Evolutionary conservation across 768 basidiomycete genomes (phyloP), one percentile per base, ranked within the genome.

Genomic region (Leccinum subgranulosum): DNA sequence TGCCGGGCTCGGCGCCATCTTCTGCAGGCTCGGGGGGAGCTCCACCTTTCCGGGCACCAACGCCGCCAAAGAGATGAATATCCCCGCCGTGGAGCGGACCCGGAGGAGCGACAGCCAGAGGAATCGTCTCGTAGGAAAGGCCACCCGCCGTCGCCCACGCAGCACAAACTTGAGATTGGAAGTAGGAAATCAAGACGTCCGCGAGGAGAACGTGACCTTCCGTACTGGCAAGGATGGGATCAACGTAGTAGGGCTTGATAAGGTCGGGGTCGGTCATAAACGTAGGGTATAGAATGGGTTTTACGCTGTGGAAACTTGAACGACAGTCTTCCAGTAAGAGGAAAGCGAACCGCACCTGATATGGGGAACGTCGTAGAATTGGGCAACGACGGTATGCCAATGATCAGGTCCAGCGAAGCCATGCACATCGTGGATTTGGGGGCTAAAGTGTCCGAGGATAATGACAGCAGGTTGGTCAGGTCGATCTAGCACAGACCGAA

Each of bases 351-450:
- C 41, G 43, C 48, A 84, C 85, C 82, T 85, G 66, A 99, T 77
- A 70, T 98, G 92, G 0, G 96, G 95, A 27, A 98, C 84, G 69
- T 99, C 97, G 76, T 99, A 99, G 77, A 94, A 98, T 69, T 95
- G 94, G 2, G 97, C 92, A 1, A 98, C 94, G 56, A 89, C 75
- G 61, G 81, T 87, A 72, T 99, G 96, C 79, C 85, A 86, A 65
- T 92, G 84, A 68, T 97, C 95, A 1, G 95, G 90, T 2, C 96
- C 95, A 3, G 85, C 85, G 67, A 90, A 97, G 2, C 94, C 95
- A 65, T 92, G 77, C 21, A 80, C 73, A 36, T 82, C 77, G 64
- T 95, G 91, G 1, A 88, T 68, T 66, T 99, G 94, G 0, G 95
- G 91, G 54, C 84, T 84, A 69, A 98, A 98, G 75, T 98, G 95